These are phyloP conservation scores for Mycogone perniciosa DNA, from an alignment of 2,329 filamentous ascomycete genomes.

Conservation along the genomic window DNA sequence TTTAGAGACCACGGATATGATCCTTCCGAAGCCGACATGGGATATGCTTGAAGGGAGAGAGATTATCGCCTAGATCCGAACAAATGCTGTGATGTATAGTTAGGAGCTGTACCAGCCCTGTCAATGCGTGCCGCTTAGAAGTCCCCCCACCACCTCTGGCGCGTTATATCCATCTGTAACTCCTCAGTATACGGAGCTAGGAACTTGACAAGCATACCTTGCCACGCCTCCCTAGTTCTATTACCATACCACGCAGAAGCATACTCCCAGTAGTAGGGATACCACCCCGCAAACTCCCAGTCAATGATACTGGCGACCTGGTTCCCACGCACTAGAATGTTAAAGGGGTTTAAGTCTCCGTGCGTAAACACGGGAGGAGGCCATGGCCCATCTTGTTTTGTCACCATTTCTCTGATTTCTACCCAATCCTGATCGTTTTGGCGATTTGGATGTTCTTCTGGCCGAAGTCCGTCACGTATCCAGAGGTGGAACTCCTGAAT, in stretches of 20 bases:
- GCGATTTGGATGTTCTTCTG: conserved; percentile 15
- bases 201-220: conserved; percentile 26
- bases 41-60: conserved; percentile 23
- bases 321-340: conserved; percentile 36
- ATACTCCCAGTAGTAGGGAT: conserved; percentile 31
- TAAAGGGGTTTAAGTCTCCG: conserved; percentile 37
- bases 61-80: conserved; percentile 13
- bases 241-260: conserved; percentile 21
- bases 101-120: neutral
- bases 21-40: conserved; percentile 25
- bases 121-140: conserved; percentile 4
- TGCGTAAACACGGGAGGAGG: conserved; percentile 39
- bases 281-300: conserved; percentile 30
- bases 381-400: conserved; percentile 30
- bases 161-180: conserved; percentile 34
- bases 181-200: conserved; percentile 31
- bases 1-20: neutral
- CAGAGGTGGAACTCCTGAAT: conserved; percentile 27
- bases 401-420: conserved; percentile 28
- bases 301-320: conserved; percentile 38
- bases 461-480: conserved; percentile 23
- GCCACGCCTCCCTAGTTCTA: conserved; percentile 30
- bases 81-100: too few relatives aligned
- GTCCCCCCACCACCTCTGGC: conserved; percentile 33
- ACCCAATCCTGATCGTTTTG: conserved; percentile 19